These are phyloP conservation scores for Lanmaoa rubissima DNA, from an alignment of 768 basidiomycete species.

Conservation along the genomic window DNA sequence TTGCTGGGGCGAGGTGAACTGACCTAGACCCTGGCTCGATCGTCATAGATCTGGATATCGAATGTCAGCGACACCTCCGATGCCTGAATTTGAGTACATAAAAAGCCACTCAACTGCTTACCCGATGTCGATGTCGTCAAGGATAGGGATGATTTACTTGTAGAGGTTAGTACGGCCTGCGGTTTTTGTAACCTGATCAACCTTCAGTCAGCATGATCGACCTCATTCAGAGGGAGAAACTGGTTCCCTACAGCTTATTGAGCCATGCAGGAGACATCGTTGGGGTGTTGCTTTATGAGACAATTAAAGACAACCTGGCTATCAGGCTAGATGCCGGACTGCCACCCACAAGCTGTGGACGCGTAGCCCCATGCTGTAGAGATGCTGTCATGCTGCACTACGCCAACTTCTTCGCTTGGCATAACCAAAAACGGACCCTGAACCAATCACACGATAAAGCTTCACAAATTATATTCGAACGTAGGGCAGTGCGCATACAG, in stretches of 20 bases:
- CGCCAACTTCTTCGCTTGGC: not conserved
- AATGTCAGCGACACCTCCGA: not conserved
- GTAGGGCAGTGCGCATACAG: not conserved
- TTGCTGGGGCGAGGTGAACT: not conserved
- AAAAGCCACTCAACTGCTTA: conserved; percentile 13
- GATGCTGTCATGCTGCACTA: not conserved
- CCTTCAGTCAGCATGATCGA: not conserved
- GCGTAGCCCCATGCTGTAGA: not conserved
- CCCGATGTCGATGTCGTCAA: not conserved
- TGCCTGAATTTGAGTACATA: not conserved
- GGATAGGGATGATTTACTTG: not conserved
- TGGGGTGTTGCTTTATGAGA: not conserved
- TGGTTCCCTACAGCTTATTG: conserved; percentile 6
- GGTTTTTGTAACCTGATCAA: conserved; percentile 1
- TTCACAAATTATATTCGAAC: too few species aligned
- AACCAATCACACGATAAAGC: too few species aligned
- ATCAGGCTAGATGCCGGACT: not conserved
- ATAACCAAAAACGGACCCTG: too few species aligned
- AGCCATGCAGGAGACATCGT: conserved; percentile 4
- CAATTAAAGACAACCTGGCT: not conserved
- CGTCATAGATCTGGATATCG: conserved; percentile 5
- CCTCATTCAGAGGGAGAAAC: not conserved
- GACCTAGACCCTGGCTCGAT: conserved; percentile 1
- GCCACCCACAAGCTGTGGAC: too few species aligned
- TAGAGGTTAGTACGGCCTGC: not conserved